phyloP scores from a whole-genome alignment of 352 stramenopile species.

The Globisporangium megalacanthum region DNA sequence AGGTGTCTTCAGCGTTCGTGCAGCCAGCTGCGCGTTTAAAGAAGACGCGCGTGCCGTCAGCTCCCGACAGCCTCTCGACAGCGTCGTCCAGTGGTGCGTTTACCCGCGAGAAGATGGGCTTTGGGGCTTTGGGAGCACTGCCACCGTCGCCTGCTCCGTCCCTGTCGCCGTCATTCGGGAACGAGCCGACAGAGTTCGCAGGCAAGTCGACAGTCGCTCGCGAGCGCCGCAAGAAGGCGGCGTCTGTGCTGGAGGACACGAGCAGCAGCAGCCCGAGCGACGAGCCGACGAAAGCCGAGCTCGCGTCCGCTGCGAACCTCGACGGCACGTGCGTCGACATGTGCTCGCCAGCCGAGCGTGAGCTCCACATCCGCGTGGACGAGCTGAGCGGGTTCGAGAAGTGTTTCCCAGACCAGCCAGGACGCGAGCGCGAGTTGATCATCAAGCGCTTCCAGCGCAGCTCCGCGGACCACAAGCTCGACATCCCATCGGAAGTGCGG shows the following conservation, averaged over 20 bases:
- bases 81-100: not conserved
- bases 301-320: constrained; percentile 59
- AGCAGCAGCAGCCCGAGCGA: constrained; percentile 9
- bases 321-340: constrained; percentile 81
- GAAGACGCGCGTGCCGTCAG: not conserved
- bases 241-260: not conserved
- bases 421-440: constrained; percentile 59
- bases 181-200: not conserved
- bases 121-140: constrained; percentile 1
- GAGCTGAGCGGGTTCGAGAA: constrained; percentile 87
- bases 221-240: not conserved
- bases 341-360: constrained; percentile 74
- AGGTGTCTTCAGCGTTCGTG: not conserved
- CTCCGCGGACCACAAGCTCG: constrained; percentile 81
- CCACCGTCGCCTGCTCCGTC: constrained; percentile 13
- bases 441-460: constrained; percentile 87
- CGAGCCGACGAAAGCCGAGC: constrained; percentile 43
- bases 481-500: constrained; percentile 77
- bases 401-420: constrained; percentile 52
- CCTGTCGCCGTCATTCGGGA: constrained; percentile 24
- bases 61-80: not conserved
- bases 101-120: not conserved
- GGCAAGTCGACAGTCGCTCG: not conserved
- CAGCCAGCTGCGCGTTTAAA: not conserved
- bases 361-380: constrained; percentile 81